Base-by-base conservation (phyloP, 306 rosid species). In the Gastrolobium bilobum region DNA sequence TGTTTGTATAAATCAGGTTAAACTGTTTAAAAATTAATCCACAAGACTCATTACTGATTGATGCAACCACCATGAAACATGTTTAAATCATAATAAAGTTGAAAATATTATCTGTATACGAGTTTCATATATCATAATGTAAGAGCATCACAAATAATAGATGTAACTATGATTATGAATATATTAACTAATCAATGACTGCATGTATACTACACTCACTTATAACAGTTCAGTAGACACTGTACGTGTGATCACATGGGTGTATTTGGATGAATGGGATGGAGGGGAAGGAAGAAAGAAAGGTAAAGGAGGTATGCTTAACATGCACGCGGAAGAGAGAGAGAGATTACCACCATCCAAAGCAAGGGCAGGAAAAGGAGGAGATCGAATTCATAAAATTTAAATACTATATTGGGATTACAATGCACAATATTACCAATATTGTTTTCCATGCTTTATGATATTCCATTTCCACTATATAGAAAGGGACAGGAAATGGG, bases 21-120 rank as follows among this genome's bases (percentile, higher is more conserved):
- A 35, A 10, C 6, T 26, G 35, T 38, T 39, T 6, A 39, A 62
- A 30, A 59, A 48, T 11, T 57, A 63, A 62, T 81, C 50, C 50
- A 62, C 34, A 59, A 58, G 54, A 51, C 33, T 38, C 64, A 30
- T 15, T 20, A 71, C 14, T 40, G 42, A 60, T 73, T 68, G 73
- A 35, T 42, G 74, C 11, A 8, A 33, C 65, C 64, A 73, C 46
- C 20, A 14, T 31, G 61, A 78, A 57, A 78, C 59, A 2, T 13
- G 57, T 40, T 38, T 68, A 52, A 52, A 13, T 46, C 37, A 46
- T 33, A 34, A 15, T 44, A 38, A 68, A 65, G 33, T 46, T 71
- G 77, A 52, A 35, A 64, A 34, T 31, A 52, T 63, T 29, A 34
- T 15, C 53, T 33, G 26, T 13, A 38, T 33, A 29, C 6, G 52